These are phyloP conservation scores for Stipa capillata DNA, from an alignment of 176 grass and related monocot species.

Conservation along the genomic window DNA sequence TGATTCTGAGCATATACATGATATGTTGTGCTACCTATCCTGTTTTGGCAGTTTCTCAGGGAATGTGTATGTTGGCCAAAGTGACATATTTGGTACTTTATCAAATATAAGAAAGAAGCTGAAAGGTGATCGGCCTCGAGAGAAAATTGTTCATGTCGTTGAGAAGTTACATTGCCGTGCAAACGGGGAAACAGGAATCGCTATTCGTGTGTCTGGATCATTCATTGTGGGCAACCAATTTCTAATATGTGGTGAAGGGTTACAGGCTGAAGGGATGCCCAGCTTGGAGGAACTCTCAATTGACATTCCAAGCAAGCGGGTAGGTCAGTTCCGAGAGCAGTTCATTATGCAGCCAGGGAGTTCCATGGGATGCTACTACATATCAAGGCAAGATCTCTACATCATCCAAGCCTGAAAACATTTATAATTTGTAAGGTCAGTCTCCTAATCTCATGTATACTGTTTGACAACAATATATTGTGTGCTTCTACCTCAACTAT, in stretches of 20 bases:
- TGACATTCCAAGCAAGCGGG: constrained; percentile 57
- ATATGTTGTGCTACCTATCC: neutral
- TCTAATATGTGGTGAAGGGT: constrained; percentile 68
- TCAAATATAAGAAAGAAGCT: constrained; percentile 80
- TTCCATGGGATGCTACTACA: constrained; percentile 56
- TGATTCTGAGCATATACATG: neutral
- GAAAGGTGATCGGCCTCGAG: constrained; percentile 54
- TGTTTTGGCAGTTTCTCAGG: constrained; percentile 65
- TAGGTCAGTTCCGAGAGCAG: constrained; percentile 75
- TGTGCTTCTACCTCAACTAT: neutral
- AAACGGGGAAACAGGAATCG: constrained; percentile 45
- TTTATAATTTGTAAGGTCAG: constrained; percentile 7
- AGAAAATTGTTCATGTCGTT: constrained; percentile 93
- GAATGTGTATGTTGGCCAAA: constrained; percentile 48
- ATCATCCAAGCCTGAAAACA: constrained; percentile 42
- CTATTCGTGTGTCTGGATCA: constrained; percentile 70
- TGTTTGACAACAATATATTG: neutral
- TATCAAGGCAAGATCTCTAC: constrained; percentile 79
- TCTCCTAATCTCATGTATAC: neutral
- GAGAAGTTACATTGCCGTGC: constrained; percentile 78
- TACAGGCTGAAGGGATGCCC: constrained; percentile 89
- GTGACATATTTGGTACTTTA: constrained; percentile 56
- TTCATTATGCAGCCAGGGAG: constrained; percentile 67
- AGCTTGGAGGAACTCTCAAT: constrained; percentile 52
- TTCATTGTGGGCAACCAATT: constrained; percentile 81